A percentile compares a stretch with the other conserved stretches of the same genome.
Conservation (phyloP, 73 alveolate species). For the Urostyla sp. region DNA sequence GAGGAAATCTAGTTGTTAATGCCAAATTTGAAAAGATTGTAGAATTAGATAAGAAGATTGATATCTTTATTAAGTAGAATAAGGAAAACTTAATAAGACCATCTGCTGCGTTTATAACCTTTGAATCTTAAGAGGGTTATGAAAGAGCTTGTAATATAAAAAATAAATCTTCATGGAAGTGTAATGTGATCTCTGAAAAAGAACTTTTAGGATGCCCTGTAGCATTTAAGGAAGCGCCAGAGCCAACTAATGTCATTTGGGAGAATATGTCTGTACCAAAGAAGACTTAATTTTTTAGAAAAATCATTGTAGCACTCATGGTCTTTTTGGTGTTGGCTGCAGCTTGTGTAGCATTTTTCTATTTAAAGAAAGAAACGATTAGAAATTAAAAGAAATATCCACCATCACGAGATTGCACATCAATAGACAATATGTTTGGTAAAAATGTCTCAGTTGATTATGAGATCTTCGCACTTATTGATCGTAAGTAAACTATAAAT, state of each 20-base stretch:
- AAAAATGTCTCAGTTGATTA: not conserved
- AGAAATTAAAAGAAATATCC: slow-evolving; percentile 43
- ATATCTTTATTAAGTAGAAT: not conserved
- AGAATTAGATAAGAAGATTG: slow-evolving; percentile 13
- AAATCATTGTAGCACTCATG: slow-evolving; percentile 24
- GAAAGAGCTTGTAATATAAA: slow-evolving; percentile 55
- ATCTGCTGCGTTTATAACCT: slow-evolving; percentile 57
- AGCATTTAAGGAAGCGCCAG: slow-evolving; percentile 43
- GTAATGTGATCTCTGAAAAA: not conserved
- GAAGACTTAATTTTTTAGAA: not conserved
- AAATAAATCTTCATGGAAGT: not conserved
- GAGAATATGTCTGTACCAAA: slow-evolving; percentile 40
- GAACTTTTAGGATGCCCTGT: slow-evolving; percentile 20
- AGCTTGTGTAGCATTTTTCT: slow-evolving; percentile 41
- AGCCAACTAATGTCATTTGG: slow-evolving; percentile 71
- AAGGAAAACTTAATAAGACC: slow-evolving; percentile 30
- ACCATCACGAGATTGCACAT: slow-evolving; percentile 22
- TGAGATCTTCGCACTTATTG: not conserved
- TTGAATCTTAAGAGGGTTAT: slow-evolving; percentile 55
- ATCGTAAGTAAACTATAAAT: not conserved
- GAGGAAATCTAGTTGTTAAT: slow-evolving; percentile 29
- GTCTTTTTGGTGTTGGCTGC: slow-evolving; percentile 14
- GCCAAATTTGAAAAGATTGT: slow-evolving; percentile 10
- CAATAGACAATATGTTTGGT: not conserved
- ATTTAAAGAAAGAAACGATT: slow-evolving; percentile 20